Conservation (phyloP, 139 green algal species). For the Chlamydomonas sp. region DNA sequence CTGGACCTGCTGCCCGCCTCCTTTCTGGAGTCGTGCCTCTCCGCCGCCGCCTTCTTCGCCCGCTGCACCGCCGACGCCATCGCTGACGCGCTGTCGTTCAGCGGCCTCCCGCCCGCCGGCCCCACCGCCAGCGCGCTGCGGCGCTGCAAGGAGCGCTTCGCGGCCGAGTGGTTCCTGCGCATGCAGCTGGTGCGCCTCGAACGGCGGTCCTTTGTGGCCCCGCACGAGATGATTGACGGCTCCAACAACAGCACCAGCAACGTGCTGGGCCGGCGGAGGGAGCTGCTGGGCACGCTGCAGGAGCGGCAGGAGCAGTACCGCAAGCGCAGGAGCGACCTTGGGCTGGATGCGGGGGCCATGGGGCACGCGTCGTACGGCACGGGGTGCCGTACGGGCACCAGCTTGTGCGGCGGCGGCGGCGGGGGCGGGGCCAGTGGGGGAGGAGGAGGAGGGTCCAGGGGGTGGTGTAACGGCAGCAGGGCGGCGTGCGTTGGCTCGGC, state of each 20-base stretch:
- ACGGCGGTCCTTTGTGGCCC: conserved; percentile 28
- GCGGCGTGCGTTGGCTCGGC: too few relatives aligned
- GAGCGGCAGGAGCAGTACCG: conserved; percentile 47
- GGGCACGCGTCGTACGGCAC: too few relatives aligned
- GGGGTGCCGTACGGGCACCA: too few relatives aligned
- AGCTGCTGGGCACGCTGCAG: conserved; percentile 45
- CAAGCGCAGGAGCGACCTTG: conserved; percentile 12
- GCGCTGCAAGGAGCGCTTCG: conserved; percentile 44
- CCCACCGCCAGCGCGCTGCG: background rate
- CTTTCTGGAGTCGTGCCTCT: conserved; percentile 14
- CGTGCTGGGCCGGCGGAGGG: background rate
- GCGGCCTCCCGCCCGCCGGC: conserved; percentile 8
- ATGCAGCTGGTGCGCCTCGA: conserved; percentile 30
- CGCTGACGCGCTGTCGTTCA: conserved; percentile 30
- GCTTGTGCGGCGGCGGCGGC: too few relatives aligned
- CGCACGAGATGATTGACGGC: conserved; percentile 35
- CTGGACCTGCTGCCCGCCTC: background rate
- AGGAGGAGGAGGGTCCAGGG: too few relatives aligned
- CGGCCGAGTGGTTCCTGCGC: conserved; percentile 35
- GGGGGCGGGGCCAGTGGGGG: too few relatives aligned
- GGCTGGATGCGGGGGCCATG: background rate
- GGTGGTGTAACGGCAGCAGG: too few relatives aligned
- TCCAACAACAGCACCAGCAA: conserved; percentile 57
- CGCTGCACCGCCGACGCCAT: conserved; percentile 41
- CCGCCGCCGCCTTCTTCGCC: conserved; percentile 13